Base-by-base conservation (phyloP, 2,329 filamentous ascomycete genomes). In the Botrytis byssoidea region DNA sequence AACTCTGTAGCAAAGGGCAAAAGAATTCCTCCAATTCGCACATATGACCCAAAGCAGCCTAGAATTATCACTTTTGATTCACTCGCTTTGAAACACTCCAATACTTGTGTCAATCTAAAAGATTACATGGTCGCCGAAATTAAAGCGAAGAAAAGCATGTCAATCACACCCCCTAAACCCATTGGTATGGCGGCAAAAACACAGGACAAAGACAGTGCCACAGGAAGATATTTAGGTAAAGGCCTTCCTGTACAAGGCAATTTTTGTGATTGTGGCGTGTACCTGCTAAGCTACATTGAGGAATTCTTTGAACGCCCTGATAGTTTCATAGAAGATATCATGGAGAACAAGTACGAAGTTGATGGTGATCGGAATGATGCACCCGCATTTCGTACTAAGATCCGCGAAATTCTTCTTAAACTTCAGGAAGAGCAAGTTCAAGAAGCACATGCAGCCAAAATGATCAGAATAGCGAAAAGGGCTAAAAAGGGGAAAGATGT, bases 21-120 rank as follows among this genome's bases (percentile, higher is more conserved):
- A 78, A 75, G 68, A 44, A 75, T 75, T 73, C 76, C 75, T 46
- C 77, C 78, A 9, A 73, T 77, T 70, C 82, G 82, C 46, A 88
- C 85, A 75, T 83, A 84, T 73, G 84, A 88, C 71, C 83, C 84
- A 1, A 83, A 83, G 14, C 86, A 89, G 69, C 90, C 93, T 1
- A 88, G 89, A 51, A 94, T 98, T 75, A 90, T 98, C 76, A 94
- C 93, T 0, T 88, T 98, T 40, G 96, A 99, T 81, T 98, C 96
- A 0, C 86, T 98, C 1, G 91, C 90, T n/a, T 79, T 82, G 7
- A 64, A 84, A 0, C 93, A 95, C 77, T 85, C 88, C 1, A 83
- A 85, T 0, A 92, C 93, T 9, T 89, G 92, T 75, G 87, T 82
- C 65, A 86, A 88, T 51, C 84, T 99, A 44, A 94, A 91, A 79